Evolutionary conservation across 2,329 filamentous ascomycete species (phyloP), one percentile per base, ranked within the genome.

Genomic region (Epichloe sp.): DNA sequence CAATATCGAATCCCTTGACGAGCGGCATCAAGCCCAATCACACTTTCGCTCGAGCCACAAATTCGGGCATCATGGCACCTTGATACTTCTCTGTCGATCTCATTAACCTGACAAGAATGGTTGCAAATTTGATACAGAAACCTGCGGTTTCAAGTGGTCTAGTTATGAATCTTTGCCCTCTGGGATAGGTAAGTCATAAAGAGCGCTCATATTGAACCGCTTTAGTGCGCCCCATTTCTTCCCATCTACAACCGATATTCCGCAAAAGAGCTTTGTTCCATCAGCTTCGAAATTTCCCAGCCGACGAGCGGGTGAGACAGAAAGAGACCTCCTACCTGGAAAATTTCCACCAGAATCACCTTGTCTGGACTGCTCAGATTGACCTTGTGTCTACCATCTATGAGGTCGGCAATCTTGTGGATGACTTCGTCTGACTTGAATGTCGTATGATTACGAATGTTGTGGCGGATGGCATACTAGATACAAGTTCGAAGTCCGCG

Each of bases 381-480:
- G 53, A 93, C 88, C 60, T 82, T 85, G 67, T 93, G 87, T 40
- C 75, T 74, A 10, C 75, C 69, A 47, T 81, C 80, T 54, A 89
- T 78, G 34, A 82, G 68, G 40, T 72, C 70, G 4, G 86, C 87
- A 55, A 91, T 76, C 55, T 77, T 78, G 60, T 83, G 79, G 65
- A 93, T 91, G 47, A 91, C 74, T 17, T 71, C 72, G 56, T 83
- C 78, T 53, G 86, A 78, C 58, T 78, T 83, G 54, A 91, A 73
- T 3, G 74, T 74, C 57, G 74, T 82, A 66, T 90, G 83, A 60
- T 86, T 87, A 51, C 87, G 81, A 54, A 88, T 79, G 14, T 79
- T 85, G n/a, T 84, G 80, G 44, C 87, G 80, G 58, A 94, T 90
- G n/a, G 86, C 87, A 67, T 88, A 93, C 86, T 91, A 54, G 11